Evolutionary conservation across 2,329 filamentous ascomycete species (phyloP).

Genomic region (Botrytis aclada): DNA sequence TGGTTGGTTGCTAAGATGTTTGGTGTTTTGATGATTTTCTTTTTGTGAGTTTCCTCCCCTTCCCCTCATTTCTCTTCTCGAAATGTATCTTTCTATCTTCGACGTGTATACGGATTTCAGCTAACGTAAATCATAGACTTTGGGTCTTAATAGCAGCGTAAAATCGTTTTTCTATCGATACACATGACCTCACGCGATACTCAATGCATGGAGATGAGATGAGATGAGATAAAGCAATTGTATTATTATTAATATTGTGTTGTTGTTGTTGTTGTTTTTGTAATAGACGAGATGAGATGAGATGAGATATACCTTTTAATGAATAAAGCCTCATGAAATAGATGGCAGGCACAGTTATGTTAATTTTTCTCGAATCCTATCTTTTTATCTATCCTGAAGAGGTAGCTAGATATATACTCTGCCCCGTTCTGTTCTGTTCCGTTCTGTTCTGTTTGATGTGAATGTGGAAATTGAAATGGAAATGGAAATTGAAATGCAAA

Average conservation of each 20-base stretch:
- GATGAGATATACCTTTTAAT: constrained; percentile 14
- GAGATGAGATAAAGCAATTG: not conserved
- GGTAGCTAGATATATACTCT: too few relatives aligned
- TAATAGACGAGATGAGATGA: constrained; percentile 9
- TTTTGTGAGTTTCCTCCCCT: constrained; percentile 51
- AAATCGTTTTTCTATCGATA: not conserved
- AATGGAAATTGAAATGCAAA: too few relatives aligned
- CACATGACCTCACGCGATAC: not conserved
- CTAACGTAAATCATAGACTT: constrained; percentile 26
- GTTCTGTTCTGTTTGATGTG: too few relatives aligned
- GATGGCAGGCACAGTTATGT: not conserved
- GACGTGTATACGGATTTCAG: not conserved
- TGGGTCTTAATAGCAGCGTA: constrained; percentile 33
- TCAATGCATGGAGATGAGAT: not conserved
- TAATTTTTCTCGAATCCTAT: too few relatives aligned
- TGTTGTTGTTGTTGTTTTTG: not conserved
- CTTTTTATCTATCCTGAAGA: too few relatives aligned
- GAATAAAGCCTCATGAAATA: not conserved
- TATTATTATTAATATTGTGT: constrained; percentile 4
- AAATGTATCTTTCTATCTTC: not conserved
- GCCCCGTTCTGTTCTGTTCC: too few relatives aligned
- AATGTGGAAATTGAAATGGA: too few relatives aligned
- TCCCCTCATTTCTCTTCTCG: too few relatives aligned
- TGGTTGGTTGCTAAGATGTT: constrained; percentile 91
- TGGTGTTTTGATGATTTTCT: constrained; percentile 93